phyloP scores from a whole-genome alignment of 139 green algal species.

The Helicosporidium sp. region DNA sequence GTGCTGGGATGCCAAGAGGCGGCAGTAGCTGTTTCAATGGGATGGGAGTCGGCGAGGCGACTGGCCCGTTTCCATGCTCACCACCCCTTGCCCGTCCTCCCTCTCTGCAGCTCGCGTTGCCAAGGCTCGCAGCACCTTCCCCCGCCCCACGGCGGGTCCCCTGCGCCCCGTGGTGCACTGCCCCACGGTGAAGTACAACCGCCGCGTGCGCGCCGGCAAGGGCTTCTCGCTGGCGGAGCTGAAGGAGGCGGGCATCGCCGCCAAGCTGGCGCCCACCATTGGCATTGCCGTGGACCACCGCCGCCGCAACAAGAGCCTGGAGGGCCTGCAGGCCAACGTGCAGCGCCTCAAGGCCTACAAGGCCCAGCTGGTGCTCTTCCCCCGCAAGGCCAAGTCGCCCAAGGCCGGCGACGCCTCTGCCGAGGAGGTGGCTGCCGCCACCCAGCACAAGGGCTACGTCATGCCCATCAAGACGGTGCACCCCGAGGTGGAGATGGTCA shows the following conservation, averaged over 20 bases:
- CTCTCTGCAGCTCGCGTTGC: slow-evolving; percentile 53
- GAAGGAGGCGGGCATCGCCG: slow-evolving; percentile 90
- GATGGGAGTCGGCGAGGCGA: background rate
- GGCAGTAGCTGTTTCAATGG: no score
- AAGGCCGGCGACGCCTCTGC: slow-evolving; percentile 70
- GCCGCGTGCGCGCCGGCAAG: slow-evolving; percentile 68
- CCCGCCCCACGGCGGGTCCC: slow-evolving; percentile 63
- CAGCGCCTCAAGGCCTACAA: slow-evolving; percentile 90
- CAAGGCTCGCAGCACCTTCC: slow-evolving; percentile 82
- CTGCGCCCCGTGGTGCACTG: slow-evolving; percentile 73
- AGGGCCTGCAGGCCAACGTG: slow-evolving; percentile 86
- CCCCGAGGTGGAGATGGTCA: slow-evolving; percentile 52
- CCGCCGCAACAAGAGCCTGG: slow-evolving; percentile 76
- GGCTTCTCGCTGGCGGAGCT: slow-evolving; percentile 96
- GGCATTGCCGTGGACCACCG: slow-evolving; percentile 93
- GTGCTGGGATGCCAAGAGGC: background rate
- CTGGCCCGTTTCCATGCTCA: background rate
- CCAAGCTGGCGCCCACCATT: slow-evolving; percentile 77
- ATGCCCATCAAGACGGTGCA: slow-evolving; percentile 39
- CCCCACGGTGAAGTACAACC: slow-evolving; percentile 91
- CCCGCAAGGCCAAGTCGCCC: slow-evolving; percentile 66
- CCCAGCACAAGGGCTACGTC: slow-evolving; percentile 32
- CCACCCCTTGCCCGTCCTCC: background rate
- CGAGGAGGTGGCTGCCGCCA: slow-evolving; percentile 45
- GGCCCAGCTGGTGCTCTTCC: slow-evolving; percentile 85